phyloP scores from a whole-genome alignment of 2,329 filamentous ascomycete genomes.

The Colletotrichum sp. region DNA sequence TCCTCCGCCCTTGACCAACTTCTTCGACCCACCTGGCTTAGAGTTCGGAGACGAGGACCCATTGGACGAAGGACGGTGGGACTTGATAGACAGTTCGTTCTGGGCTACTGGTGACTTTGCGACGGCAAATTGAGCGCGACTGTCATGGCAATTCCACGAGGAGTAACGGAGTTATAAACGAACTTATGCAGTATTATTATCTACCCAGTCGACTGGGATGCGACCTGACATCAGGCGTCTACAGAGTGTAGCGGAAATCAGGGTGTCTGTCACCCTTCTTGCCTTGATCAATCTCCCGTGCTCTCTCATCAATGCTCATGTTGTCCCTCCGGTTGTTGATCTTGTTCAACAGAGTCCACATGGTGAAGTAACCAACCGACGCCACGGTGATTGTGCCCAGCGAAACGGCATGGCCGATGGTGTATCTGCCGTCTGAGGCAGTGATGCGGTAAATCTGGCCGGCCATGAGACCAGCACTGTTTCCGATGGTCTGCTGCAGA shows the following conservation, averaged over 20 bases:
- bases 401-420: conserved; percentile 14
- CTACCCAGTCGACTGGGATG: background rate
- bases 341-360: background rate
- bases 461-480: conserved; percentile 49
- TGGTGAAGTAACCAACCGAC: conserved; percentile 2
- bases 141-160: background rate
- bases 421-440: conserved; percentile 4
- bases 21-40: background rate
- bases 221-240: background rate
- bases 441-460: conserved; percentile 35
- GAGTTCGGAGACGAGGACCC: conserved; percentile 5
- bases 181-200: background rate
- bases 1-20: background rate
- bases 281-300: conserved; percentile 3
- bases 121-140: background rate
- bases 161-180: background rate
- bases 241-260: conserved; percentile 16
- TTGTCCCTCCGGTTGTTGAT: conserved; percentile 6
- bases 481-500: conserved; percentile 35
- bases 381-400: conserved; percentile 13
- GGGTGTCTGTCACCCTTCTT: conserved; percentile 17
- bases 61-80: background rate
- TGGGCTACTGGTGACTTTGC: background rate
- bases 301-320: conserved; percentile 16
- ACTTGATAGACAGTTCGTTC: background rate